A percentile compares a stretch with the other conserved stretches of the same genome.
Evolutionary conservation across 2,329 filamentous ascomycete species (phyloP).

Genomic region (Phoma sp.): DNA sequence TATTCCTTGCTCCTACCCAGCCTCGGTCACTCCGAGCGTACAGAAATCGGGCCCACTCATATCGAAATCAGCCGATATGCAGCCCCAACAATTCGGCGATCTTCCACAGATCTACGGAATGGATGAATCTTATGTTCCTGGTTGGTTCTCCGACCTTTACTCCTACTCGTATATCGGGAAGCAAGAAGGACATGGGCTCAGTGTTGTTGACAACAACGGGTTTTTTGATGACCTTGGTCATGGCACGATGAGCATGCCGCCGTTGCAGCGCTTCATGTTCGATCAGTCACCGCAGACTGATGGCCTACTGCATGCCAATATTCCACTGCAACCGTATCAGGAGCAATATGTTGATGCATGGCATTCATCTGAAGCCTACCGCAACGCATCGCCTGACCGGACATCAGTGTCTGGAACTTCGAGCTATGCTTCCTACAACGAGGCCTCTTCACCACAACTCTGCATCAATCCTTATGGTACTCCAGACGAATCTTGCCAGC

Average conservation of each 20-base stretch:
- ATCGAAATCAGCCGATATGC: constrained; percentile 17
- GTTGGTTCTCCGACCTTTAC: constrained; percentile 14
- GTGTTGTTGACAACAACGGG: constrained; percentile 23
- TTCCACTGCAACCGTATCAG: constrained; percentile 22
- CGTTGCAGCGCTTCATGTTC: constrained; percentile 45
- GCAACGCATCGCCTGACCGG: constrained; percentile 43
- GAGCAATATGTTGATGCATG: constrained; percentile 30
- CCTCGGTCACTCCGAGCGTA: constrained; percentile 7
- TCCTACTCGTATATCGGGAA: constrained; percentile 11
- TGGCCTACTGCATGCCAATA: constrained; percentile 38
- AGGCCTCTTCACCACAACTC: constrained; percentile 34
- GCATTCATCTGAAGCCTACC: constrained; percentile 26
- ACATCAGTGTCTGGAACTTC: constrained; percentile 41
- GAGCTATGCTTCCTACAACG: constrained; percentile 40
- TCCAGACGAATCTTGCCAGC: constrained; percentile 26
- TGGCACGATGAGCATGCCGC: constrained; percentile 32
- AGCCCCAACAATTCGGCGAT: constrained; percentile 36
- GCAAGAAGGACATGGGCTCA: constrained; percentile 18
- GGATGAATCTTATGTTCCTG: constrained; percentile 26
- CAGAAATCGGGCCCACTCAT: background rate
- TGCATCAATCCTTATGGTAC: constrained; percentile 28
- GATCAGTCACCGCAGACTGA: constrained; percentile 35
- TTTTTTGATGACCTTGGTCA: constrained; percentile 27
- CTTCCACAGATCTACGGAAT: constrained; percentile 37
- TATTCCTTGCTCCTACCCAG: background rate